Evolutionary conservation across 1,284 basidiomycete species (phyloP).

Genomic region (Rhodotorula sp.): DNA sequence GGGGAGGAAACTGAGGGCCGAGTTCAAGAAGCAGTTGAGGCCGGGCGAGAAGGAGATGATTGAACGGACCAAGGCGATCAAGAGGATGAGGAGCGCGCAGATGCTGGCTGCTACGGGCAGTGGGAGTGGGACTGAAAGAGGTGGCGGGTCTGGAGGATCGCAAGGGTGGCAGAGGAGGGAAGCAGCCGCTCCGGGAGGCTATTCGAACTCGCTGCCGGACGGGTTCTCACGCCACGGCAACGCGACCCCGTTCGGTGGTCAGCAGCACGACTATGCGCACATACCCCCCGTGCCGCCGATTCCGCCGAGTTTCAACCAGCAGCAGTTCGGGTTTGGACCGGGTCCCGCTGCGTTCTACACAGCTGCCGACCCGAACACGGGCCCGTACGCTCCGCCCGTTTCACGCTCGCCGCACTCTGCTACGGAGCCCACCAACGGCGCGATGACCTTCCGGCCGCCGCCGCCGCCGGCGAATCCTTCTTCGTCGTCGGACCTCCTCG

Average conservation of each 20-base stretch:
- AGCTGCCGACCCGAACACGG: too few relatives aligned
- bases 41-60: conserved; percentile 99
- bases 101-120: conserved; percentile 21
- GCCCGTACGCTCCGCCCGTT: background rate
- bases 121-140: conserved; percentile 22
- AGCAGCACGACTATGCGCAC: background rate
- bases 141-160: background rate
- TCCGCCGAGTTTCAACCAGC: background rate
- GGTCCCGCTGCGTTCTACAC: background rate
- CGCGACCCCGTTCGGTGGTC: conserved; percentile 1
- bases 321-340: background rate
- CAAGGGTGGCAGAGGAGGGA: conserved; percentile 9
- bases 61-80: conserved; percentile 97
- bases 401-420: background rate
- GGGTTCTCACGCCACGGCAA: too few relatives aligned
- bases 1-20: conserved; percentile 96
- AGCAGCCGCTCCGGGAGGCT: conserved; percentile 14
- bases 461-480: background rate
- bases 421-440: background rate
- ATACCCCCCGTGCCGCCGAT: background rate
- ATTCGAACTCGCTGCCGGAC: background rate
- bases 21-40: conserved; percentile 99
- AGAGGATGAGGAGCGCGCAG: conserved; percentile 71
- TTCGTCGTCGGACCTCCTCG: too few relatives aligned
- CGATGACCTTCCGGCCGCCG: too few relatives aligned